These are phyloP conservation scores for Podospora didyma DNA, from an alignment of 495 filamentous ascomycete genomes.

Conservation along the genomic window DNA sequence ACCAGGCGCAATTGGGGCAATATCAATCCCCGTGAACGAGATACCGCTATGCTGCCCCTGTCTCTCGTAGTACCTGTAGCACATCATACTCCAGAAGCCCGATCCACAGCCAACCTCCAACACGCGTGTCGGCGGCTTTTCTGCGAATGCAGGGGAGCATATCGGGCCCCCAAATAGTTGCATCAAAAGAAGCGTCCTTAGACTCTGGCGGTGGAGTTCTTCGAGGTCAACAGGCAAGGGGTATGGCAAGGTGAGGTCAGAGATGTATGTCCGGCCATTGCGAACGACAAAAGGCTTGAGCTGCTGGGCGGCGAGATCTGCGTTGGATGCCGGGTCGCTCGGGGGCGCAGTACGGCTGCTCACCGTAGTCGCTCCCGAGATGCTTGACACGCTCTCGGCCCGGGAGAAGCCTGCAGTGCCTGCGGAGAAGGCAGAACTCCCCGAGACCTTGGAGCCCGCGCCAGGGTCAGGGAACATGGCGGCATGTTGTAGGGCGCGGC, in stretches of 20 bases:
- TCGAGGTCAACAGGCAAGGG: constrained; percentile 83
- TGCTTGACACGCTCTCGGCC: constrained; percentile 38
- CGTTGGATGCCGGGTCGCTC: constrained; percentile 26
- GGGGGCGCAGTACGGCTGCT: constrained; percentile 34
- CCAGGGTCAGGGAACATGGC: constrained; percentile 32
- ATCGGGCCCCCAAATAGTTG: constrained; percentile 77
- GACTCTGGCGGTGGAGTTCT: constrained; percentile 82
- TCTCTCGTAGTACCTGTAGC: constrained; percentile 67
- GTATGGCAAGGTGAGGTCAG: constrained; percentile 70
- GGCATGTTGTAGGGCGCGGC: constrained; percentile 30
- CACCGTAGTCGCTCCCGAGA: constrained; percentile 28
- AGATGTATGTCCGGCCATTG: constrained; percentile 76
- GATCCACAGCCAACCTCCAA: constrained; percentile 87
- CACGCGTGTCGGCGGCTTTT: constrained; percentile 68
- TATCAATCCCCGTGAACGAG: constrained; percentile 80
- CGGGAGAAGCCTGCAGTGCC: constrained; percentile 18
- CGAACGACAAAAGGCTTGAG: constrained; percentile 63
- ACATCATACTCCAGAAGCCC: constrained; percentile 84
- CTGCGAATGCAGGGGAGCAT: constrained; percentile 62
- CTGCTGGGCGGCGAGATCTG: constrained; percentile 28
- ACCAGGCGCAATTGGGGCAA: constrained; percentile 71
- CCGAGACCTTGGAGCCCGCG: constrained; percentile 18
- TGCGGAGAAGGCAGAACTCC: background rate
- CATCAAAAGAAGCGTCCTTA: constrained; percentile 76
- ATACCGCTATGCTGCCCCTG: constrained; percentile 52